Conservation (phyloP, 371 early-diverging fungal species). For the Rhizopus microsporus region DNA sequence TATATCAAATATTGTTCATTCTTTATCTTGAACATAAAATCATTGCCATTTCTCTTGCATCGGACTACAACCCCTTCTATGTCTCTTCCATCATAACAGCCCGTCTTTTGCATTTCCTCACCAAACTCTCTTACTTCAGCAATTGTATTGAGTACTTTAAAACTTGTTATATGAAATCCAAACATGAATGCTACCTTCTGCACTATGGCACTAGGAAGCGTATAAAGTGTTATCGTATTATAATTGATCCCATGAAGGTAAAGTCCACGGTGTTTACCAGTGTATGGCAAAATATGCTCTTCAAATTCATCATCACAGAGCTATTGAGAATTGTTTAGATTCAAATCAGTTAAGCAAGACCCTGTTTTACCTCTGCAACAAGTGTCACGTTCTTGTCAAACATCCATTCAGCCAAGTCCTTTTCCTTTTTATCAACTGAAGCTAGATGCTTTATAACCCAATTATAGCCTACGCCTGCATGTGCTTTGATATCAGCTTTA, state of each 20-base stretch:
- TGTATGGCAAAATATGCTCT: slow-evolving; percentile 90
- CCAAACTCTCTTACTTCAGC: slow-evolving; percentile 67
- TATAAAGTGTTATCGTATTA: slow-evolving; percentile 71
- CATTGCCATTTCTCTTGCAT: slow-evolving; percentile 48
- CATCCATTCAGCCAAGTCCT: slow-evolving; percentile 78
- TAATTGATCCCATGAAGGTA: slow-evolving; percentile 92
- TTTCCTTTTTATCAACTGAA: slow-evolving; percentile 48
- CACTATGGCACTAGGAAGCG: slow-evolving; percentile 68
- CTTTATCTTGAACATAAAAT: slow-evolving; percentile 90
- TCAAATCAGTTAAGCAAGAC: neutral
- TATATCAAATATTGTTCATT: slow-evolving; percentile 91
- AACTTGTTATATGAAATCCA: slow-evolving; percentile 70
- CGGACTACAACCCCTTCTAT: slow-evolving; percentile 95
- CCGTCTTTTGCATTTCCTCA: slow-evolving; percentile 62
- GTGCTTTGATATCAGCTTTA: slow-evolving; percentile 34
- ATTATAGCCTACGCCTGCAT: slow-evolving; percentile 69
- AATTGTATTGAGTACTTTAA: slow-evolving; percentile 33
- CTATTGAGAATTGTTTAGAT: slow-evolving; percentile 31
- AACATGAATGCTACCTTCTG: slow-evolving; percentile 67
- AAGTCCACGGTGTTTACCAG: slow-evolving; percentile 75
- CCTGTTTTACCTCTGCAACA: slow-evolving; percentile 72
- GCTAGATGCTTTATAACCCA: slow-evolving; percentile 79
- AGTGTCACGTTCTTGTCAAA: slow-evolving; percentile 74
- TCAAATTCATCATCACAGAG: slow-evolving; percentile 95
- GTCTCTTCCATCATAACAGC: slow-evolving; percentile 61